phyloP scores from a whole-genome alignment of 1,139 yeast genomes.

The Blastobotrys capitulatus region DNA sequence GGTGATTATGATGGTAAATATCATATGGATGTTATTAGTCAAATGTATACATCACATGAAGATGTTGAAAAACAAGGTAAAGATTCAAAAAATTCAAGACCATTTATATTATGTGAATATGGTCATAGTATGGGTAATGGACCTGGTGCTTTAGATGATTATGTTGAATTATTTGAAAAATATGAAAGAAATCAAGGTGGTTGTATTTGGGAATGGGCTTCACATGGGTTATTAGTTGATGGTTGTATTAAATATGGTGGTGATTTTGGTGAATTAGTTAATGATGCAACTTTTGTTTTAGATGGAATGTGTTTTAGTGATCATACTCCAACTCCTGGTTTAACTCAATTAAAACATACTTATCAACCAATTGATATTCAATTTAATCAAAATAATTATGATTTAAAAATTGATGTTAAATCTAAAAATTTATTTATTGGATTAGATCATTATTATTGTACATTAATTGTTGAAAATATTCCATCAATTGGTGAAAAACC shows the following conservation, averaged over 20 bases:
- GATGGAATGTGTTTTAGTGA: slow-evolving; percentile 35
- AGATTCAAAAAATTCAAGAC: slow-evolving; percentile 23
- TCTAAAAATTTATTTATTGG: slow-evolving; percentile 11
- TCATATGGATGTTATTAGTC: slow-evolving; percentile 30
- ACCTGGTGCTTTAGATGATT: slow-evolving; percentile 35
- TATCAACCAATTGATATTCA: slow-evolving; percentile 30
- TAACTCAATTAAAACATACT: slow-evolving; percentile 31
- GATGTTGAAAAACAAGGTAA: slow-evolving; percentile 25
- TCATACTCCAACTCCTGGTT: slow-evolving; percentile 36
- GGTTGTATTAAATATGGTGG: slow-evolving; percentile 30
- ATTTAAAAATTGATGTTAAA: background rate
- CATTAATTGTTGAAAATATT: background rate
- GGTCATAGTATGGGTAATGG: slow-evolving; percentile 40
- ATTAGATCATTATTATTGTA: slow-evolving; percentile 13
- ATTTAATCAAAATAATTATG: background rate
- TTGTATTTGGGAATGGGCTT: slow-evolving; percentile 40
- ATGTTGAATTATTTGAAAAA: slow-evolving; percentile 32
- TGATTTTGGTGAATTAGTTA: slow-evolving; percentile 34
- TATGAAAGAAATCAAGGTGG: slow-evolving; percentile 35
- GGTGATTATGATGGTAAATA: slow-evolving; percentile 3
- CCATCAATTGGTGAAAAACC: slow-evolving; percentile 1
- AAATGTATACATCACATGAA: slow-evolving; percentile 33
- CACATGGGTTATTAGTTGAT: slow-evolving; percentile 31
- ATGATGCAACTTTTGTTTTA: slow-evolving; percentile 37
- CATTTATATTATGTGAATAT: slow-evolving; percentile 36